Evolutionary conservation across 2,329 filamentous ascomycete genomes (phyloP).

Genomic region (Leptosphaerulina australis): DNA sequence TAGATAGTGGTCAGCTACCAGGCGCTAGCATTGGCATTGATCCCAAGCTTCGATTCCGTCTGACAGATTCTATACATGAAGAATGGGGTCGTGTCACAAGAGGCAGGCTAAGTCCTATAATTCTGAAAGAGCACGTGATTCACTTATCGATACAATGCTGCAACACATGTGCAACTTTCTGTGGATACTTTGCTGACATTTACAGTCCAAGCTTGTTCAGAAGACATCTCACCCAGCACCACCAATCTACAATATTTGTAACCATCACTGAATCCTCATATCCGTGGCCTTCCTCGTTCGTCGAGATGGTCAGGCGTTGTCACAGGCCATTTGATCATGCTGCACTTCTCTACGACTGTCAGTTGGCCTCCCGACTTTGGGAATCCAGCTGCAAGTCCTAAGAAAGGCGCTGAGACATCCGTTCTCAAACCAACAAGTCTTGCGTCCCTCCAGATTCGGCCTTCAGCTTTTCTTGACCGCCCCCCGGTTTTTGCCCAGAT

Average conservation of each 20-base stretch:
- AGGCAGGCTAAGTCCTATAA: conserved; percentile 21
- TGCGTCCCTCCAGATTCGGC: conserved; percentile 30
- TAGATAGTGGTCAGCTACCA: conserved; percentile 25
- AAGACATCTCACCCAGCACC: background rate
- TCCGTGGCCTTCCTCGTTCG: background rate
- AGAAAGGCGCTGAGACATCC: conserved; percentile 32
- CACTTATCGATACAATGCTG: no score
- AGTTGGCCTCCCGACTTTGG: conserved; percentile 21
- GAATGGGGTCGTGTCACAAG: conserved; percentile 31
- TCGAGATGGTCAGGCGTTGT: background rate
- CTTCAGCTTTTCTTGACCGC: background rate
- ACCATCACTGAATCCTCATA: background rate
- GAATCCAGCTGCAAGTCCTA: conserved; percentile 16
- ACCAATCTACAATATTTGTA: background rate
- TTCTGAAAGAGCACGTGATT: no score
- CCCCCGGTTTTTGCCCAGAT: conserved; percentile 25
- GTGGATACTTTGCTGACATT: background rate
- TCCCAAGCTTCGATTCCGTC: conserved; percentile 31
- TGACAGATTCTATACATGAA: conserved; percentile 38
- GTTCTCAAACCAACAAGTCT: conserved; percentile 27
- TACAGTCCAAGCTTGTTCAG: background rate
- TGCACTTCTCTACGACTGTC: conserved; percentile 28
- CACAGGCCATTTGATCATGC: conserved; percentile 21
- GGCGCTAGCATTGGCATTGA: conserved; percentile 32
- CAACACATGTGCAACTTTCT: background rate